A percentile compares a stretch with the other conserved stretches of the same genome.
These are phyloP conservation scores for Ricinus communis DNA, from an alignment of 345 rosid genomes.

Conservation along the genomic window DNA sequence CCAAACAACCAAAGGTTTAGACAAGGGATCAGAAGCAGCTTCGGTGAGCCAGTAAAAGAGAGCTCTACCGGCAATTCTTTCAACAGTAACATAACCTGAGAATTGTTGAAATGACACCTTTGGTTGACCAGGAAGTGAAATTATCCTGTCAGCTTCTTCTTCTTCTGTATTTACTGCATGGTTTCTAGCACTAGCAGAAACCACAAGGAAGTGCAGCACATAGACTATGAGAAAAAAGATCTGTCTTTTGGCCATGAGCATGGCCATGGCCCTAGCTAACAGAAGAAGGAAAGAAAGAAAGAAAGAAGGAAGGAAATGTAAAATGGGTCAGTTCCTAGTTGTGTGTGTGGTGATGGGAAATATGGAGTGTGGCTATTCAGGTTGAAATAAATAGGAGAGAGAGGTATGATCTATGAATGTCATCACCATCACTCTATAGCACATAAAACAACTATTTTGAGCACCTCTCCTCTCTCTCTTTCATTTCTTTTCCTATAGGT, in stretches of 20 bases:
- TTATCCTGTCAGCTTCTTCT: conserved; percentile 69
- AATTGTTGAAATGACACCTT: conserved; percentile 79
- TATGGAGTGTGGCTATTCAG: conserved; percentile 12
- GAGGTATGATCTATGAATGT: neutral
- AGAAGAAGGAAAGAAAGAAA: conserved; percentile 1
- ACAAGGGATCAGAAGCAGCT: conserved; percentile 45
- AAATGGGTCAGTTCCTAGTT: conserved; percentile 10
- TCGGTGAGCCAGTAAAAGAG: conserved; percentile 98
- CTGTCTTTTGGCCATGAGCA: conserved; percentile 37
- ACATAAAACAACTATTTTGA: neutral
- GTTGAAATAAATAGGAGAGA: conserved; percentile 32
- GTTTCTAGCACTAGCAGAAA: neutral
- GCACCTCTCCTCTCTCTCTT: neutral
- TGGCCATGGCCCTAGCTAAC: conserved; percentile 19
- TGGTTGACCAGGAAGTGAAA: conserved; percentile 93
- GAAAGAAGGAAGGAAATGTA: conserved; percentile 13
- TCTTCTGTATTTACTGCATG: conserved; percentile 24
- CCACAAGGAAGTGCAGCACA: conserved; percentile 10
- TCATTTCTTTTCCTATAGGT: no score
- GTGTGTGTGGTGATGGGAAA: conserved; percentile 22
- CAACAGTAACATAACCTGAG: conserved; percentile 87
- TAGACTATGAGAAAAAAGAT: conserved; percentile 33
- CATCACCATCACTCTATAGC: conserved; percentile 5
- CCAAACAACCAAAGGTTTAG: conserved; percentile 88
- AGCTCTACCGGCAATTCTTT: conserved; percentile 66